phyloP scores from a whole-genome alignment of 140 eudicot genomes.

The Erigeron philadelphicus region DNA sequence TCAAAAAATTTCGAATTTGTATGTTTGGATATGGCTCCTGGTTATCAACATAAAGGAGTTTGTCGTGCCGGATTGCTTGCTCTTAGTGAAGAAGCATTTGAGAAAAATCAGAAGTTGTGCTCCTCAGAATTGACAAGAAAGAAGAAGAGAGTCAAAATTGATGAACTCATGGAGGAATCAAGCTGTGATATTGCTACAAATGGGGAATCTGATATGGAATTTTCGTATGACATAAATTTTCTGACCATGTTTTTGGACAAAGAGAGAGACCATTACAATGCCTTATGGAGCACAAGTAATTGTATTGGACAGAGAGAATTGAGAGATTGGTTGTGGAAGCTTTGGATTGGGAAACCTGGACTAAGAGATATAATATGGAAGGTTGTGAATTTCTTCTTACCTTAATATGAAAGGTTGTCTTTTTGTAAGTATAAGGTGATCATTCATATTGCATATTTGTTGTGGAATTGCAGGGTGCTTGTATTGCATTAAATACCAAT shows the following conservation, averaged over 20 bases:
- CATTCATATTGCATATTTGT: not conserved
- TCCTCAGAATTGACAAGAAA: constrained; percentile 40
- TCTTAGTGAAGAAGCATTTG: constrained; percentile 43
- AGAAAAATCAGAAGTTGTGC: constrained; percentile 28
- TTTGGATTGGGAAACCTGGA: constrained; percentile 75
- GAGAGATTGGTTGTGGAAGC: constrained; percentile 92
- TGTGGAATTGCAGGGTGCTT: constrained; percentile 63
- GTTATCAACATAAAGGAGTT: constrained; percentile 86
- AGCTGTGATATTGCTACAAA: constrained; percentile 24
- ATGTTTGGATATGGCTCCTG: constrained; percentile 97
- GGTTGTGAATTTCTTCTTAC: constrained; percentile 39
- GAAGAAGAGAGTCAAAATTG: constrained; percentile 57
- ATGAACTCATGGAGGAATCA: constrained; percentile 35
- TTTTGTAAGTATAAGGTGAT: not conserved
- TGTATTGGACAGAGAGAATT: constrained; percentile 84
- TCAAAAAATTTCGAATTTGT: constrained; percentile 77
- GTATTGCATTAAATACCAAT: constrained; percentile 74
- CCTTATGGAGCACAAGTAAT: constrained; percentile 80
- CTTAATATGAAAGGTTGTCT: not conserved
- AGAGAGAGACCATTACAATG: constrained; percentile 72
- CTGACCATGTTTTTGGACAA: constrained; percentile 66
- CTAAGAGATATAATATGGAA: constrained; percentile 79
- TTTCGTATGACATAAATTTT: constrained; percentile 65
- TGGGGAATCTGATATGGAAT: constrained; percentile 36
- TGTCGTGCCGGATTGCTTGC: constrained; percentile 95